Evolutionary conservation across 345 rosid species (phyloP).

Genomic region (Fremontodendron californicum): DNA sequence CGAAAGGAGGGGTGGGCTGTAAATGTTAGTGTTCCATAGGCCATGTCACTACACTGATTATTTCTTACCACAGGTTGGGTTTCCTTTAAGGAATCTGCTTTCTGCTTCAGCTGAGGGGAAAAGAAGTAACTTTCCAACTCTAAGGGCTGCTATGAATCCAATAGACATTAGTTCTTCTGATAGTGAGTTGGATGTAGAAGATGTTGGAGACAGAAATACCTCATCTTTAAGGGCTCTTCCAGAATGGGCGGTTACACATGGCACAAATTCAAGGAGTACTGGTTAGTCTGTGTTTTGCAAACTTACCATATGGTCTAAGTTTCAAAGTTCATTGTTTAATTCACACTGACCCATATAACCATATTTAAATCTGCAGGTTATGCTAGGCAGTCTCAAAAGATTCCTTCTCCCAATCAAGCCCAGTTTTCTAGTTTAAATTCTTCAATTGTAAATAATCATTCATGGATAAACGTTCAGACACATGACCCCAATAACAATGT

Average conservation of each 20-base stretch:
- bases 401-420: conserved; percentile 27
- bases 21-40: not conserved
- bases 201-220: conserved; percentile 19
- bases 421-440: conserved; percentile 39
- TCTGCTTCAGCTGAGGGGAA: conserved; percentile 18
- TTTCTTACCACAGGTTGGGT: conserved; percentile 31
- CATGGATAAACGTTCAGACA: conserved; percentile 15
- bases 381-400: conserved; percentile 26
- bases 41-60: not conserved
- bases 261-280: conserved; percentile 23
- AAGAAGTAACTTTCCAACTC: conserved; percentile 8
- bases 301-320: conserved; percentile 7
- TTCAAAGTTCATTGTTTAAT: conserved; percentile 2
- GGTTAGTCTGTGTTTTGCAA: conserved; percentile 27
- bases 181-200: conserved; percentile 55
- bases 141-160: conserved; percentile 37
- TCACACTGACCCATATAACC: not conserved
- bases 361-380: conserved; percentile 26
- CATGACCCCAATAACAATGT: conserved; percentile 21
- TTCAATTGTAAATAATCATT: conserved; percentile 28
- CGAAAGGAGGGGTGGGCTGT: not conserved
- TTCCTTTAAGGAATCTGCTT: conserved; percentile 18
- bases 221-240: conserved; percentile 33
- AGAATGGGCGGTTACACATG: conserved; percentile 23
- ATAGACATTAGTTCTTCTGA: conserved; percentile 90